A percentile compares a stretch with the other conserved stretches of the same genome.
Conservation (phyloP, 768 basidiomycete species). For the Jaapia argillacea region DNA sequence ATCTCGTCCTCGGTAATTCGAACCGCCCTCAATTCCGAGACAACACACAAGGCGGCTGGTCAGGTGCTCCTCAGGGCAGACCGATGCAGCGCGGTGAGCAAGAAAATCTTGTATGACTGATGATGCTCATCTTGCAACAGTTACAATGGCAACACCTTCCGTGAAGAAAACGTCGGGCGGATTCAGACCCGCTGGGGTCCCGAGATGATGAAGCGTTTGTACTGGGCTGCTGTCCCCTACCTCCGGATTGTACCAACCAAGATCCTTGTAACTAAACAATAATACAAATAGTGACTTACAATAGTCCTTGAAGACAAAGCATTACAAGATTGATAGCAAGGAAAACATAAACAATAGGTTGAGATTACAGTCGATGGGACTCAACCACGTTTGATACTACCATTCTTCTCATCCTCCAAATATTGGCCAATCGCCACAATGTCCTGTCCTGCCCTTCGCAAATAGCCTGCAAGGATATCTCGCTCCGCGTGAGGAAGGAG, state of each 20-base stretch:
- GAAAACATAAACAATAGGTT: background rate
- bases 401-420: constrained; percentile 76
- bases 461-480: constrained; percentile 55
- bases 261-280: too few relatives aligned
- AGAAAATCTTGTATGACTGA: too few relatives aligned
- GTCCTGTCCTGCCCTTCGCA: constrained; percentile 68
- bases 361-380: too few relatives aligned
- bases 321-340: constrained; percentile 7
- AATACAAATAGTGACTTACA: too few relatives aligned
- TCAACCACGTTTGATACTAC: constrained; percentile 34
- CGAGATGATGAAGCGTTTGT: constrained; percentile 20
- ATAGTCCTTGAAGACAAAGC: constrained; percentile 5
- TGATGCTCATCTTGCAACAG: too few relatives aligned
- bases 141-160: constrained; percentile 30
- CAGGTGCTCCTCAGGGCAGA: too few relatives aligned
- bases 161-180: constrained; percentile 26
- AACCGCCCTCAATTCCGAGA: too few relatives aligned
- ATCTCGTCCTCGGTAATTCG: constrained; percentile 30
- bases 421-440: constrained; percentile 83
- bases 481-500: constrained; percentile 68
- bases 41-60: constrained; percentile 13
- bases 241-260: too few relatives aligned
- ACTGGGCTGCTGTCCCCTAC: too few relatives aligned
- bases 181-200: constrained; percentile 31
- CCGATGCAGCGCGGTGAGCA: too few relatives aligned